These are phyloP conservation scores for Dendrobium huoshanense DNA, from an alignment of 106 monocot genomes.

Conservation along the genomic window DNA sequence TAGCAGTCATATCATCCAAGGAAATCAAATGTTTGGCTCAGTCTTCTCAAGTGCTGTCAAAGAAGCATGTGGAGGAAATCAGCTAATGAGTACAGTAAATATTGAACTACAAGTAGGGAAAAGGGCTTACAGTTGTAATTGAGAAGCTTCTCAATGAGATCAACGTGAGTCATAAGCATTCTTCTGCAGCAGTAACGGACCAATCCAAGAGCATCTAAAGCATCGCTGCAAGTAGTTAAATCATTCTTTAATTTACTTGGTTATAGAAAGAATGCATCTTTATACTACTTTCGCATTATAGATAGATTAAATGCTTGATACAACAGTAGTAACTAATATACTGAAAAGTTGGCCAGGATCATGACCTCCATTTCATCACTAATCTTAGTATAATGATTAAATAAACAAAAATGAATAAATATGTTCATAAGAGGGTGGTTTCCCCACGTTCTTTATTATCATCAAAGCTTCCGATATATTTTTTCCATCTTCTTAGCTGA, in stretches of 20 bases:
- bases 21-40: neutral
- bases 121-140: conserved; percentile 71
- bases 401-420: no score
- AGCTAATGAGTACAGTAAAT: neutral
- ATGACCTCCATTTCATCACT: no score
- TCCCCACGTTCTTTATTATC: no score
- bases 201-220: conserved; percentile 81
- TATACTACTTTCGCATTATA: no score
- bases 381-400: no score
- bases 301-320: no score
- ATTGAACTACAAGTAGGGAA: neutral
- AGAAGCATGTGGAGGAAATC: neutral
- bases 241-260: neutral
- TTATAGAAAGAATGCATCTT: neutral
- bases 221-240: conserved; percentile 37
- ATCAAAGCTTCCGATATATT: no score
- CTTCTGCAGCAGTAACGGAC: conserved; percentile 90
- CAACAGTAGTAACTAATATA: no score
- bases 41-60: conserved; percentile 23
- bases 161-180: conserved; percentile 99
- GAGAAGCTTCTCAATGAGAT: conserved; percentile 96
- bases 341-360: no score
- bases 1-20: neutral
- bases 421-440: no score
- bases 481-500: no score